A percentile compares a stretch with the other conserved stretches of the same genome.
Conservation (phyloP, 352 stramenopile species). For the Pythium coloratum region DNA sequence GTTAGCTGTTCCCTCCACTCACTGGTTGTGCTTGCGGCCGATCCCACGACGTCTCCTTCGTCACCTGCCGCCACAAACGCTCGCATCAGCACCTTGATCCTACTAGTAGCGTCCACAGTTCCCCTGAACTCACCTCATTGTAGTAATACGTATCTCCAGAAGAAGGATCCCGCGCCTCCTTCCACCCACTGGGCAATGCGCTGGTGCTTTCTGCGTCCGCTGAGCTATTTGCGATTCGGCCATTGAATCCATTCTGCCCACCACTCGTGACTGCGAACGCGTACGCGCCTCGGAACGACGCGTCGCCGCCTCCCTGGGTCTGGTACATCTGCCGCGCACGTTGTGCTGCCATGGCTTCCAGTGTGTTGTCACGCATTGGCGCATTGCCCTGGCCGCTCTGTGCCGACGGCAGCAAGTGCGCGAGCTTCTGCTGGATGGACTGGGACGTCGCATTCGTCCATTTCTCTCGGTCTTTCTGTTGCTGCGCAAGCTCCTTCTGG, state of each 20-base stretch:
- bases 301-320: constrained; percentile 16
- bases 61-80: constrained; percentile 36
- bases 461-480: constrained; percentile 58
- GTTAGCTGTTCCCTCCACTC: background rate
- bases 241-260: background rate
- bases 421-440: constrained; percentile 44
- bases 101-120: constrained; percentile 1
- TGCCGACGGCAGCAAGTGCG: constrained; percentile 28
- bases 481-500: constrained; percentile 56
- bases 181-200: constrained; percentile 51
- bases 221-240: background rate
- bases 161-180: constrained; percentile 43
- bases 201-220: background rate
- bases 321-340: constrained; percentile 48
- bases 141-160: constrained; percentile 76
- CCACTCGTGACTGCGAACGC: background rate
- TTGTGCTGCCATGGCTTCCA: constrained; percentile 55
- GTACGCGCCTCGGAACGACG: background rate
- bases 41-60: constrained; percentile 80
- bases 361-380: constrained; percentile 66
- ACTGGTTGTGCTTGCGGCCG: constrained; percentile 31
- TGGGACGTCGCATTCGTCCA: constrained; percentile 48
- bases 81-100: background rate
- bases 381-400: constrained; percentile 4
- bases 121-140: constrained; percentile 54